Percentiles rank a stretch among this genome's conserved stretches.
phyloP scores from a whole-genome alignment of 208 protist species.

The Crithidia mellificae region DNA sequence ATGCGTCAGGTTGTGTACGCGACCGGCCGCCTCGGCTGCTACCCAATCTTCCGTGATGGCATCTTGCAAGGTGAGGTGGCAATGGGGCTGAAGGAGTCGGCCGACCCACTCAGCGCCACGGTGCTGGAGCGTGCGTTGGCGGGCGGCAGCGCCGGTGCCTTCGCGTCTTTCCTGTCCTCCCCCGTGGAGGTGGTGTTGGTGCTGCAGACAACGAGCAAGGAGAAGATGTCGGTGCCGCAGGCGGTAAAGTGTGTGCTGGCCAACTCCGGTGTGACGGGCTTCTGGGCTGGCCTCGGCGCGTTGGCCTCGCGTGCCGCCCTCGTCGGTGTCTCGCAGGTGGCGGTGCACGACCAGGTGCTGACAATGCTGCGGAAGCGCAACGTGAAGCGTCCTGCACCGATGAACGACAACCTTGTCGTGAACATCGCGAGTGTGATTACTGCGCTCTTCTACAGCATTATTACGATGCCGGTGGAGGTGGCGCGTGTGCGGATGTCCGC shows the following conservation, averaged over 20 bases:
- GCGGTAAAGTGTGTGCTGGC: slow-evolving; percentile 49
- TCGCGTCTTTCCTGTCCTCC: slow-evolving; percentile 81
- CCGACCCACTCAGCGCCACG: slow-evolving; percentile 56
- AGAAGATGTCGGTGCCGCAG: not conserved
- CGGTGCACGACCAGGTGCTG: slow-evolving; percentile 91
- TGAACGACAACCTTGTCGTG: slow-evolving; percentile 77
- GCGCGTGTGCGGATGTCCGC: slow-evolving; percentile 89
- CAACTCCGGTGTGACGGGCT: slow-evolving; percentile 59
- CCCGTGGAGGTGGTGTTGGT: slow-evolving; percentile 91
- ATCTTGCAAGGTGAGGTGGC: slow-evolving; percentile 55
- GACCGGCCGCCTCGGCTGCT: slow-evolving; percentile 85
- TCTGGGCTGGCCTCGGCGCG: slow-evolving; percentile 86
- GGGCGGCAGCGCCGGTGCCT: slow-evolving; percentile 68
- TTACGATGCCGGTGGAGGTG: slow-evolving; percentile 92
- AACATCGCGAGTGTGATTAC: slow-evolving; percentile 83
- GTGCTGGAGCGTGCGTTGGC: slow-evolving; percentile 76
- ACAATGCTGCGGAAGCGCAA: slow-evolving; percentile 69
- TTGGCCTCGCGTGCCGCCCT: slow-evolving; percentile 81
- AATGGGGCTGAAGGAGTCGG: slow-evolving; percentile 39
- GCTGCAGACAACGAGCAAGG: slow-evolving; percentile 83
- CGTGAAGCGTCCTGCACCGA: slow-evolving; percentile 21
- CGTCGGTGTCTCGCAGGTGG: slow-evolving; percentile 89
- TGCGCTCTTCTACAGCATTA: slow-evolving; percentile 79
- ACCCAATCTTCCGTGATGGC: slow-evolving; percentile 87
- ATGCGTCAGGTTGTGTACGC: slow-evolving; percentile 91